A percentile compares a stretch with the other conserved stretches of the same genome.
These are phyloP conservation scores for Peterozyma xylosa DNA, from an alignment of 805 yeast genomes.

Conservation along the genomic window DNA sequence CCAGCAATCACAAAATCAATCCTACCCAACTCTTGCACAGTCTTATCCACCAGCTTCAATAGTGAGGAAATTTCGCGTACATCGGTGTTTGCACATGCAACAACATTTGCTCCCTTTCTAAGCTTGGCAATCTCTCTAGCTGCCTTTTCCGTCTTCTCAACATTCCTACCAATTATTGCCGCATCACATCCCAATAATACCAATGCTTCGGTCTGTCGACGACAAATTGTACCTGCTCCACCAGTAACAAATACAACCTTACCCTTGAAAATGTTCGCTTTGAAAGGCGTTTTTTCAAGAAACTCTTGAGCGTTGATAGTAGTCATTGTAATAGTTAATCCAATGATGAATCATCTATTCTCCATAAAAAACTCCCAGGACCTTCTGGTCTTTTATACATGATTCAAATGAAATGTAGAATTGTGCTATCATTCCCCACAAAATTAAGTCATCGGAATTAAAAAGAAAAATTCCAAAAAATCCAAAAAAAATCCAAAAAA, in stretches of 20 bases:
- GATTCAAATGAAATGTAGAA: no score
- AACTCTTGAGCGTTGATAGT: no score
- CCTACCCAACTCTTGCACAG: constrained; percentile 64
- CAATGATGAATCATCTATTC: no score
- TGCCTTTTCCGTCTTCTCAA: constrained; percentile 54
- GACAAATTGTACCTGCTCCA: constrained; percentile 94
- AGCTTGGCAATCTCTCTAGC: constrained; percentile 58
- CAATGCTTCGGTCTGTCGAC: constrained; percentile 83
- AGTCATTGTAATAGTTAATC: no score
- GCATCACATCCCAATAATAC: constrained; percentile 82
- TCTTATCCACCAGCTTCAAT: constrained; percentile 51
- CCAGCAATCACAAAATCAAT: constrained; percentile 90
- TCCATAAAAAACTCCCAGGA: no score
- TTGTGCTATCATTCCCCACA: no score
- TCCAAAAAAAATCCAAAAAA: no score
- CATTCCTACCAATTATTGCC: constrained; percentile 75
- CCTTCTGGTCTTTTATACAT: no score
- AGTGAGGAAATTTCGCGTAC: constrained; percentile 66
- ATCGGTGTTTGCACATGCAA: constrained; percentile 69
- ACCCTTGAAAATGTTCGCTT: constrained; percentile 65
- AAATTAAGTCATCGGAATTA: no score
- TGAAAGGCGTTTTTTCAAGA: constrained; percentile 20
- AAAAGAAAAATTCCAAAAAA: no score
- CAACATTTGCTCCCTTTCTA: constrained; percentile 54
- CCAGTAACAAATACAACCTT: constrained; percentile 92